Percentiles rank a stretch among this genome's conserved stretches.
Conservation (phyloP, 768 basidiomycete species). For the Termitomyces sp. region DNA sequence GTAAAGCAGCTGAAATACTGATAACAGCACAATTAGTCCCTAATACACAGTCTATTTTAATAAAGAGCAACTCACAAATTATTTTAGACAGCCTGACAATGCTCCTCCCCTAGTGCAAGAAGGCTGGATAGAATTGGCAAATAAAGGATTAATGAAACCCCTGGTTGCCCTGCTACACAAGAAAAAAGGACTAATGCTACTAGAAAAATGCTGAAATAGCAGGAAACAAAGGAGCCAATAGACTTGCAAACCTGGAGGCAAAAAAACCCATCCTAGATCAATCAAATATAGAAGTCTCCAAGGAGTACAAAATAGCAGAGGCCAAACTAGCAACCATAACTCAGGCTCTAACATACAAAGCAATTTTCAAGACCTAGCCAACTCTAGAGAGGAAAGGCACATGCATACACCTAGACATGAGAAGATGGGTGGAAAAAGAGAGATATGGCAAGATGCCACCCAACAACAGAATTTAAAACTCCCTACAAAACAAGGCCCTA, state of each 20-base stretch:
- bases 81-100: not conserved
- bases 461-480: no score
- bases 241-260: not conserved
- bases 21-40: not conserved
- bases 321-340: no score
- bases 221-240: not conserved
- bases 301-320: no score
- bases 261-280: not conserved
- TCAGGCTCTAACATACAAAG: no score
- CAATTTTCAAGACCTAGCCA: no score
- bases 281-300: no score
- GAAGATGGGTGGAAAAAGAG: no score
- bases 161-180: not conserved
- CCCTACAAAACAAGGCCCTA: no score
- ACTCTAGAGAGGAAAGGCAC: no score
- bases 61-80: not conserved
- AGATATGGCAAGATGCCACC: no score
- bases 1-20: not conserved
- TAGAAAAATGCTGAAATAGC: not conserved
- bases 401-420: no score
- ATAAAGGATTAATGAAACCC: not conserved
- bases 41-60: rapidly evolving
- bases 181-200: not conserved
- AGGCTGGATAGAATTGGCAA: not conserved
- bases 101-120: not conserved